These are phyloP conservation scores for Dalbergia cultrata DNA, from an alignment of 306 rosid genomes.

Conservation along the genomic window DNA sequence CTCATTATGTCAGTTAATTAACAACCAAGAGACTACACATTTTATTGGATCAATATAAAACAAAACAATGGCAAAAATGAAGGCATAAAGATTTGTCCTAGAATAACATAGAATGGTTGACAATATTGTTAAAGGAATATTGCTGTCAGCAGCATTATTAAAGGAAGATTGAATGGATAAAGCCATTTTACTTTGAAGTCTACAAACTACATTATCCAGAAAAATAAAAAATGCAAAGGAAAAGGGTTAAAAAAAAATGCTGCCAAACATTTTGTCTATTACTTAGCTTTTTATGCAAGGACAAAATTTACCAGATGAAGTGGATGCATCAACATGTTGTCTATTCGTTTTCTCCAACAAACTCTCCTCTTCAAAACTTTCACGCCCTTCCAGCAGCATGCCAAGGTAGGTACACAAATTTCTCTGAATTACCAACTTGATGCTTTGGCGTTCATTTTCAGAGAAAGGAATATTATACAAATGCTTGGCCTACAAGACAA, in stretches of 20 bases:
- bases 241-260: background rate
- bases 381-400: slow-evolving; percentile 70
- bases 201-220: background rate
- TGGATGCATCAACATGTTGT: slow-evolving; percentile 47
- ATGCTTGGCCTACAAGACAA: slow-evolving; percentile 68
- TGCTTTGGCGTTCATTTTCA: slow-evolving; percentile 63
- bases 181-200: background rate
- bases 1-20: no score
- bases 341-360: slow-evolving; percentile 50
- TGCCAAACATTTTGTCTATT: background rate
- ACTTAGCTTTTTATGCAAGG: background rate
- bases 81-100: no score
- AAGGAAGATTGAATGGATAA: slow-evolving; percentile 4
- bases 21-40: no score
- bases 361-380: slow-evolving; percentile 73
- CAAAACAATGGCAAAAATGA: background rate
- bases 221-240: background rate
- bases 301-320: slow-evolving; percentile 64
- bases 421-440: slow-evolving; percentile 70
- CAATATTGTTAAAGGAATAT: no score
- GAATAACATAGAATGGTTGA: no score
- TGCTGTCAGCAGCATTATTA: background rate
- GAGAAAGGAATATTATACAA: slow-evolving; percentile 69
- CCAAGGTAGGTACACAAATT: slow-evolving; percentile 66
- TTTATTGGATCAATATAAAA: no score